phyloP scores from a whole-genome alignment of 2,329 filamentous ascomycete species.

The Curvularia sp. region DNA sequence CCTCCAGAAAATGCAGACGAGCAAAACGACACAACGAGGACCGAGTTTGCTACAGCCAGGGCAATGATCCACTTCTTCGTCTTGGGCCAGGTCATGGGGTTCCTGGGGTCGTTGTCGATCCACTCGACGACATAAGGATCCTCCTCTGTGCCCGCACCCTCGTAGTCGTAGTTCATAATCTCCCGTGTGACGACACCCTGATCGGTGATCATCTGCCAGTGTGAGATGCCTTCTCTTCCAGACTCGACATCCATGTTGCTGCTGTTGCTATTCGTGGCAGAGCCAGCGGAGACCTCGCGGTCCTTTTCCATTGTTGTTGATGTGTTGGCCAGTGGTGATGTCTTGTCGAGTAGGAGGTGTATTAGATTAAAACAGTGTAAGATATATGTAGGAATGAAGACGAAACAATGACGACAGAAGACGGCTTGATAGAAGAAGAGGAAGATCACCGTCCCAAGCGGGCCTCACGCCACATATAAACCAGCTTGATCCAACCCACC shows the following conservation, averaged over 20 bases:
- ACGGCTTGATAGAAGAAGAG: background rate
- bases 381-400: background rate
- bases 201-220: slow-evolving; percentile 48
- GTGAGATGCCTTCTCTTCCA: slow-evolving; percentile 43
- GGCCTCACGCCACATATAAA: slow-evolving; percentile 26
- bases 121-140: slow-evolving; percentile 57
- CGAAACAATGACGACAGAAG: slow-evolving; percentile 9
- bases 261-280: slow-evolving; percentile 13
- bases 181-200: slow-evolving; percentile 49
- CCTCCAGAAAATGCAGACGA: slow-evolving; percentile 53
- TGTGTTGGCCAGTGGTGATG: background rate
- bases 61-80: slow-evolving; percentile 53
- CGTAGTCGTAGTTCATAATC: slow-evolving; percentile 51
- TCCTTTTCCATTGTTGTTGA: slow-evolving; percentile 30
- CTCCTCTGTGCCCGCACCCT: slow-evolving; percentile 53
- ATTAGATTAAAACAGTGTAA: background rate
- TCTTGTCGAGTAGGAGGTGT: background rate
- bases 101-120: slow-evolving; percentile 56
- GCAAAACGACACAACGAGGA: slow-evolving; percentile 54
- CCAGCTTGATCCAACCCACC: background rate
- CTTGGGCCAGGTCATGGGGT: slow-evolving; percentile 51
- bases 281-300: slow-evolving; percentile 15
- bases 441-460: slow-evolving; percentile 3
- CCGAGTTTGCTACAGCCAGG: slow-evolving; percentile 52
- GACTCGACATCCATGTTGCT: slow-evolving; percentile 41